phyloP scores from a whole-genome alignment of 1,139 yeast genomes.

The Magnusiomyces ingens region DNA sequence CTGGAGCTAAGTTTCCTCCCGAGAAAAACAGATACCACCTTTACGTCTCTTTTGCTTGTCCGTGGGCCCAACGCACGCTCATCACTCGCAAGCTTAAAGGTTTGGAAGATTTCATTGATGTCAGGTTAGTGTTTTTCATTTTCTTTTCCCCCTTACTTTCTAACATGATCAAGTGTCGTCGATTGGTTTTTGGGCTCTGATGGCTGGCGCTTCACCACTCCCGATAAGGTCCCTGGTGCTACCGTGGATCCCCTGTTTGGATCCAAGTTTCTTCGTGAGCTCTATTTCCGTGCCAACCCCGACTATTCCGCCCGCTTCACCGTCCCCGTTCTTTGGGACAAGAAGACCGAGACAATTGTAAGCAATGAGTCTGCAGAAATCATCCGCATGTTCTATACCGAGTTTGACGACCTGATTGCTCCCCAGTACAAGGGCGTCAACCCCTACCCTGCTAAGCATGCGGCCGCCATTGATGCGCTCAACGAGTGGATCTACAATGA shows the following conservation, averaged over 20 bases:
- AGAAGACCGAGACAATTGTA: constrained; percentile 71
- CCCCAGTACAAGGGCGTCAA: constrained; percentile 47
- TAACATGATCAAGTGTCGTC: constrained; percentile 43
- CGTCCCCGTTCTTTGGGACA: constrained; percentile 92
- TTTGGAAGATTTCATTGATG: constrained; percentile 44
- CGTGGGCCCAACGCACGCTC: constrained; percentile 91
- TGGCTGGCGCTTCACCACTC: constrained; percentile 76
- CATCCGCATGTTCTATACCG: constrained; percentile 72
- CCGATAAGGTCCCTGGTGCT: constrained; percentile 46
- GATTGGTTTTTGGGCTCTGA: constrained; percentile 77
- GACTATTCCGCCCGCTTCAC: constrained; percentile 77
- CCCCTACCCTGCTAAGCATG: constrained; percentile 53
- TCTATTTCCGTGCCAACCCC: constrained; percentile 70
- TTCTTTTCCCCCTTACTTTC: neutral
- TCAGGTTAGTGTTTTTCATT: constrained; percentile 22
- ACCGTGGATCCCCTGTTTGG: constrained; percentile 64
- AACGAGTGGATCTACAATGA: constrained; percentile 81
- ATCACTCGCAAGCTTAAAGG: constrained; percentile 77
- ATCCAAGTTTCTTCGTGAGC: constrained; percentile 53
- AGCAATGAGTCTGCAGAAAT: constrained; percentile 88
- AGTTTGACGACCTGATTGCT: constrained; percentile 49
- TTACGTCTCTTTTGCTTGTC: constrained; percentile 84
- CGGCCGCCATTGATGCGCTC: constrained; percentile 59
- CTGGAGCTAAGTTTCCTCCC: constrained; percentile 59
- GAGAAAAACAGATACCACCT: constrained; percentile 80